Conservation (phyloP, 768 basidiomycete species). For the Inosperma sp. region DNA sequence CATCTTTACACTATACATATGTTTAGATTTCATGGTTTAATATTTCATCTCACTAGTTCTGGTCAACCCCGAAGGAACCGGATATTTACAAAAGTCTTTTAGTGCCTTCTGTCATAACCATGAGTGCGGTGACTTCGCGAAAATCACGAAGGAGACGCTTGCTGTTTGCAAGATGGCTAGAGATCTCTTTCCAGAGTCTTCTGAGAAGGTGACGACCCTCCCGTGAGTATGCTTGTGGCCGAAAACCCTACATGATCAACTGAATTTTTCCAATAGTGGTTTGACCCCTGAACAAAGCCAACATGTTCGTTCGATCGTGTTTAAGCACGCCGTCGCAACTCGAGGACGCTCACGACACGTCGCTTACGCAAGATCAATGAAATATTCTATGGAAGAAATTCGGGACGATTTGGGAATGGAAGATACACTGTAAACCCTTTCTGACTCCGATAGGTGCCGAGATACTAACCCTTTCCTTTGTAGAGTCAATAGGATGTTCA, state of each 20-base stretch:
- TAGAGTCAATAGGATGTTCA: constrained; percentile 18
- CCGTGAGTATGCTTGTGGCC: not conserved
- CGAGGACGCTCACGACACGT: too few species aligned
- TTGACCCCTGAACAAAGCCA: too few species aligned
- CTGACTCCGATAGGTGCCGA: not conserved
- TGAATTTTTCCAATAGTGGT: too few species aligned
- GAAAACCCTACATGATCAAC: too few species aligned
- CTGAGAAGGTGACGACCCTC: not conserved
- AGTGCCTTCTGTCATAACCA: too few species aligned
- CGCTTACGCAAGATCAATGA: too few species aligned
- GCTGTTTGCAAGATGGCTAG: constrained; percentile 17
- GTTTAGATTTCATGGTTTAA: constrained; percentile 11
- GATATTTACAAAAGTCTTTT: constrained; percentile 46
- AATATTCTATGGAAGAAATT: too few species aligned
- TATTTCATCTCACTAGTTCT: constrained; percentile 35
- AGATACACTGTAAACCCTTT: not conserved
- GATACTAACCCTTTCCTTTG: not conserved
- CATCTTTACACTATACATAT: not conserved
- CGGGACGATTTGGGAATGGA: too few species aligned
- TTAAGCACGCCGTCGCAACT: too few species aligned
- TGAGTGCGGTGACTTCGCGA: too few species aligned
- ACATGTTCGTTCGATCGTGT: too few species aligned
- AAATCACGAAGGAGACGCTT: constrained; percentile 28
- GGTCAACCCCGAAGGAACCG: constrained; percentile 36
- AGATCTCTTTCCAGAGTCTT: constrained; percentile 6